Conservation (phyloP, 1,139 yeast species). For the Diutina neorugosa region DNA sequence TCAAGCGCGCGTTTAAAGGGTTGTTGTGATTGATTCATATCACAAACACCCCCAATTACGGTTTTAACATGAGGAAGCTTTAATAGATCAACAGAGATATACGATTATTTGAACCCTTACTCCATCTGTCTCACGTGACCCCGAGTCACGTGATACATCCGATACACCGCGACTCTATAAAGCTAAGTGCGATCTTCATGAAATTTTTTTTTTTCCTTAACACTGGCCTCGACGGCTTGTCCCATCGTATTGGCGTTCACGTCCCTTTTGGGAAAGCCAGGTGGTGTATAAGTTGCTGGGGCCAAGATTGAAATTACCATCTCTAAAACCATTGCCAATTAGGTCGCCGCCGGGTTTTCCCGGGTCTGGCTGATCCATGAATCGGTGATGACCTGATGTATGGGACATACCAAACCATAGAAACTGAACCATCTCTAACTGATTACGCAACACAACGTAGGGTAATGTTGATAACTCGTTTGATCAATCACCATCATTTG, state of each 20-base stretch:
- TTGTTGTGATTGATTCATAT: neutral
- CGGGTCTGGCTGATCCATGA: slow-evolving; percentile 4
- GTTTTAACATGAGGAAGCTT: too few relatives aligned
- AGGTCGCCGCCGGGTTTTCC: slow-evolving; percentile 4
- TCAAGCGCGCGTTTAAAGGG: slow-evolving; percentile 31
- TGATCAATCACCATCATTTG: too few relatives aligned
- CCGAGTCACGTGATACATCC: too few relatives aligned
- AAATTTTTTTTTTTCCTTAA: too few relatives aligned
- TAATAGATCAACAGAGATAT: too few relatives aligned
- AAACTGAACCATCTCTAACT: neutral
- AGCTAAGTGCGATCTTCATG: neutral
- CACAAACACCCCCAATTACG: too few relatives aligned
- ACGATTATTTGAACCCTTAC: too few relatives aligned
- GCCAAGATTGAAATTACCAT: slow-evolving; percentile 2
- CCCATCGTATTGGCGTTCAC: neutral
- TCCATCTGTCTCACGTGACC: too few relatives aligned
- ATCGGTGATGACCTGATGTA: slow-evolving; percentile 5
- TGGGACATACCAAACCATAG: slow-evolving; percentile 1
- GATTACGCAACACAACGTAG: too few relatives aligned
- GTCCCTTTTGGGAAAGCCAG: neutral
- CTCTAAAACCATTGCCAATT: slow-evolving; percentile 4
- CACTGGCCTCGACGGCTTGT: neutral
- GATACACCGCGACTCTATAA: neutral
- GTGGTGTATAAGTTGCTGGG: neutral
- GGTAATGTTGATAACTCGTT: too few relatives aligned